Conservation (phyloP, 177 flowering plant species). For the Tripterygium wilfordii region DNA sequence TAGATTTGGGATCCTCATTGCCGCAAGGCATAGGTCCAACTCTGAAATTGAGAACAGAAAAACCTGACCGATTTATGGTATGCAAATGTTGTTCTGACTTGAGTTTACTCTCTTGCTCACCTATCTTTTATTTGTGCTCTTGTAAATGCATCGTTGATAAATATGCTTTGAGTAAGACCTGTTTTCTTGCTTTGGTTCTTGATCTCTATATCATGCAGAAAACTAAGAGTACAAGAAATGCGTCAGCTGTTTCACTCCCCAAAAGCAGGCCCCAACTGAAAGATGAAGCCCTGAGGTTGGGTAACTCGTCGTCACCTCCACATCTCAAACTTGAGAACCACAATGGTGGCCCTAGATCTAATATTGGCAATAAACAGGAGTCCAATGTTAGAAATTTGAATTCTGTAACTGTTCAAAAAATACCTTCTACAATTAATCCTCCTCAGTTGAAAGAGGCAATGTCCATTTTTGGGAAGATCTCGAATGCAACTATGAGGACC, state of each 20-base stretch:
- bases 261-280: conserved; percentile 5
- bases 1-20: no score
- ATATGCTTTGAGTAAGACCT: background rate
- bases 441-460: conserved; percentile 13
- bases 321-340: conserved; percentile 1
- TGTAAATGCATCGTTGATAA: no score
- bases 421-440: conserved; percentile 16
- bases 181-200: background rate
- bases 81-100: no score
- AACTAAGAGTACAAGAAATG: conserved; percentile 1
- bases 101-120: background rate
- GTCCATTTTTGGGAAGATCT: conserved; percentile 22
- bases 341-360: conserved; percentile 4
- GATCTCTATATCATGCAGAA: conserved; percentile 10
- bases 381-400: conserved; percentile 1
- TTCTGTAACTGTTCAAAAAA: conserved; percentile 20
- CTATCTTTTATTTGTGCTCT: background rate
- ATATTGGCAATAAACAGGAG: background rate
- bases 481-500: conserved; percentile 13
- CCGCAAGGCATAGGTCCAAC: no score
- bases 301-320: conserved; percentile 1
- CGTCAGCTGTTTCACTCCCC: background rate
- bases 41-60: no score
- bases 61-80: no score
- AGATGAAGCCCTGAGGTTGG: background rate